Conservation (phyloP, 345 rosid species). For the Trapa bicornis region DNA sequence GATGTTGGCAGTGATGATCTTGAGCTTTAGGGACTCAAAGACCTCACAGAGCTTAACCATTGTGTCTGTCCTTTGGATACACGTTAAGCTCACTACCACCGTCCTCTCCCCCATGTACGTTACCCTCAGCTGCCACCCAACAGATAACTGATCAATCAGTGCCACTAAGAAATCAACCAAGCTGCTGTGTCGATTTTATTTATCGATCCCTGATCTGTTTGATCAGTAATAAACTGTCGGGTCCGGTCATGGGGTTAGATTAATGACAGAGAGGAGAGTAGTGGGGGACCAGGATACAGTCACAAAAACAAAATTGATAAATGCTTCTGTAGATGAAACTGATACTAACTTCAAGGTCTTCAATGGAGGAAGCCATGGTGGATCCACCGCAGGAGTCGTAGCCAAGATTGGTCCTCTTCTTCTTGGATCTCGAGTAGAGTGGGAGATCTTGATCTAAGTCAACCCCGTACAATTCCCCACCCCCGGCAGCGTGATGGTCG, state of each 20-base stretch:
- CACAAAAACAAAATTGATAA: too few species aligned
- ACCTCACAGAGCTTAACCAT: slow-evolving; percentile 79
- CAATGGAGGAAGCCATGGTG: slow-evolving; percentile 38
- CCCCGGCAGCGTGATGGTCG: not conserved
- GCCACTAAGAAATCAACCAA: not conserved
- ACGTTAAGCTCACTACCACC: slow-evolving; percentile 65
- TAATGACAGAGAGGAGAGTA: too few species aligned
- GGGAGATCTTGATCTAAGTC: slow-evolving; percentile 53
- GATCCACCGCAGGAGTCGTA: slow-evolving; percentile 27
- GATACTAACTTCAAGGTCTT: slow-evolving; percentile 40
- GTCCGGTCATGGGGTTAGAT: not conserved
- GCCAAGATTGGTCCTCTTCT: slow-evolving; percentile 32
- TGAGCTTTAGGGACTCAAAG: slow-evolving; percentile 69
- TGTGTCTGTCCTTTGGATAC: slow-evolving; percentile 66
- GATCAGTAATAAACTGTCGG: not conserved
- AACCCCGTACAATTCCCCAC: slow-evolving; percentile 10
- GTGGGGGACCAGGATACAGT: too few species aligned
- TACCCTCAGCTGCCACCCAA: slow-evolving; percentile 45
- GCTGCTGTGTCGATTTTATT: not conserved
- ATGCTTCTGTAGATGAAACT: too few species aligned
- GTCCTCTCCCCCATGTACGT: slow-evolving; percentile 62
- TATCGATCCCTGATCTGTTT: not conserved
- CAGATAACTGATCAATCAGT: not conserved
- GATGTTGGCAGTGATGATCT: slow-evolving; percentile 64
- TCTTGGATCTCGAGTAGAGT: slow-evolving; percentile 51